phyloP scores from a whole-genome alignment of 2,329 filamentous ascomycete genomes.

The Graphilbum ipis-grandicollis region DNA sequence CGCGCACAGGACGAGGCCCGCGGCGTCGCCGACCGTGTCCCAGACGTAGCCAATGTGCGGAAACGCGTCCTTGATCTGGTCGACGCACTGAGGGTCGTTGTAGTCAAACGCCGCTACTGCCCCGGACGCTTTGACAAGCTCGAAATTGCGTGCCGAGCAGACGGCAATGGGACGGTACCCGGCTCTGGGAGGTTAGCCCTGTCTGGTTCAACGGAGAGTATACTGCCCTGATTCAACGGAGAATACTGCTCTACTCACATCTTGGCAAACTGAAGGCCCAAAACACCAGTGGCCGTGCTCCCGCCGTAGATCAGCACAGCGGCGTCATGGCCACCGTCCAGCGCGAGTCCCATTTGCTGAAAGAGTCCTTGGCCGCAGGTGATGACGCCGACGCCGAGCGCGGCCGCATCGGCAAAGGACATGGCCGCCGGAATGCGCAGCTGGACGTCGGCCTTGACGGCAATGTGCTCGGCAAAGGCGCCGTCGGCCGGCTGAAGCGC shows the following conservation, averaged over 20 bases:
- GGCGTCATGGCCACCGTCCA: conserved; percentile 21
- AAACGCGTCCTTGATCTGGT: conserved; percentile 19
- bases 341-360: conserved; percentile 24
- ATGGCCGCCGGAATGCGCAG: conserved; percentile 18
- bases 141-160: conserved; percentile 23
- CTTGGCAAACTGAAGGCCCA: conserved; percentile 20
- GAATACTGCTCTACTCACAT: conserved; percentile 15
- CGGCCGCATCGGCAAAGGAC: conserved; percentile 37
- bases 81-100: conserved; percentile 15
- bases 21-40: conserved; percentile 22
- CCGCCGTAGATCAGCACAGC: conserved; percentile 26
- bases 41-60: conserved; percentile 20
- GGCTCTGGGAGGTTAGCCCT: too few relatives aligned
- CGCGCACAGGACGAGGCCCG: conserved; percentile 17
- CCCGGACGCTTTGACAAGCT: conserved; percentile 21
- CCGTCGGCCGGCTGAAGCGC: conserved; percentile 20
- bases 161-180: conserved; percentile 19
- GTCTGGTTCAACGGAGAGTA: too few relatives aligned
- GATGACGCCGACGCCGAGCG: conserved; percentile 34
- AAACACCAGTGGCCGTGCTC: conserved; percentile 21
- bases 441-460: conserved; percentile 6
- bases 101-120: conserved; percentile 29
- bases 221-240: too few relatives aligned
- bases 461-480: conserved; percentile 20
- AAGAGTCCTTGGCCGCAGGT: conserved; percentile 34